A percentile compares a stretch with the other conserved stretches of the same genome.
Evolutionary conservation across 75 land plant species (phyloP).

Genomic region (Cunninghamia lanceolata): DNA sequence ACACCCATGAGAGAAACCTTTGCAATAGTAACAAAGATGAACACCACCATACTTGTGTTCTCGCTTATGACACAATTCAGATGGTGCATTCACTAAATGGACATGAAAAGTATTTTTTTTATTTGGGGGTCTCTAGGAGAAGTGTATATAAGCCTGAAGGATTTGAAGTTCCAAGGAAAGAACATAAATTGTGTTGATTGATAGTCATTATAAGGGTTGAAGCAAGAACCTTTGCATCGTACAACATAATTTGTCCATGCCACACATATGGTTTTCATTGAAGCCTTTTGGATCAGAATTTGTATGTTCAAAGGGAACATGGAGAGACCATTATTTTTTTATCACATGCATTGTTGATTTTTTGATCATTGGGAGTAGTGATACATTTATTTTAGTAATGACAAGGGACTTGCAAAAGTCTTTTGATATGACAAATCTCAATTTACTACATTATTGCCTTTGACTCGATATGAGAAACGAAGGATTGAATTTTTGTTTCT

Average conservation of each 20-base stretch:
- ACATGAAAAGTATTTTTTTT: slow-evolving; percentile 16
- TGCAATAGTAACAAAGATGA: neutral
- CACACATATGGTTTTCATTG: neutral
- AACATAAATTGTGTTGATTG: slow-evolving; percentile 5
- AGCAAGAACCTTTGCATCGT: slow-evolving; percentile 1
- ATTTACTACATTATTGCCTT: neutral
- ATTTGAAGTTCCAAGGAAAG: slow-evolving; percentile 3
- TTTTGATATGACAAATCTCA: neutral
- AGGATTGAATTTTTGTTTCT: slow-evolving; percentile 8
- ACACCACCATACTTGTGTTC: neutral
- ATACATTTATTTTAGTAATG: neutral
- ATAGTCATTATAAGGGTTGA: neutral
- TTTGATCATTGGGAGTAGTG: neutral
- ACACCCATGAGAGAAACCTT: neutral
- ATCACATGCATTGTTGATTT: neutral
- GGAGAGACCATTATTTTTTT: neutral
- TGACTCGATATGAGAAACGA: slow-evolving; percentile 5
- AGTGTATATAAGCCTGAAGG: neutral
- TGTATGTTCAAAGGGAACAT: neutral
- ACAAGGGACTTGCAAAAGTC: neutral
- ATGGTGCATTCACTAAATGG: slow-evolving; percentile 18
- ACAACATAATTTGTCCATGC: no score
- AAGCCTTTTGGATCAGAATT: neutral
- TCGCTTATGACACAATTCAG: neutral
- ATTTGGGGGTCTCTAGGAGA: neutral